phyloP scores from a whole-genome alignment of 2,329 filamentous ascomycete genomes.

The Sphaerulina vaccinii region DNA sequence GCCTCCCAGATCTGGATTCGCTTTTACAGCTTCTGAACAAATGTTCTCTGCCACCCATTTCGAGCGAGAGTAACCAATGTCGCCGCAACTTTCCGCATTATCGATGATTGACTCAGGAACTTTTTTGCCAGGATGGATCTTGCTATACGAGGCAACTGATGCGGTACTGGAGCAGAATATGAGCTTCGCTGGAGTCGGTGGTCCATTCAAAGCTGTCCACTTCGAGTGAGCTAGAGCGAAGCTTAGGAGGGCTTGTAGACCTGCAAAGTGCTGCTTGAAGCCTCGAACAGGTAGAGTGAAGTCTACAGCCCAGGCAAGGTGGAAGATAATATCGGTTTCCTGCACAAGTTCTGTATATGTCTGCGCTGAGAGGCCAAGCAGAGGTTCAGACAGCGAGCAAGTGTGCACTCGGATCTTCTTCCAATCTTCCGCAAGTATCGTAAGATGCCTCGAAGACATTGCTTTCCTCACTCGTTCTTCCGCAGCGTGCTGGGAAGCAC shows the following conservation, averaged over 20 bases:
- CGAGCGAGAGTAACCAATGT: constrained; percentile 56
- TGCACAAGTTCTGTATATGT: constrained; percentile 44
- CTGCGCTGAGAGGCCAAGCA: constrained; percentile 49
- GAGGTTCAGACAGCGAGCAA: constrained; percentile 48
- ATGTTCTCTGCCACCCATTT: constrained; percentile 61
- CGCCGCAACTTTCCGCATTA: constrained; percentile 46
- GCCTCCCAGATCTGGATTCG: constrained; percentile 31
- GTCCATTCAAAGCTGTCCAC: constrained; percentile 13
- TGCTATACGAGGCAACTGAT: constrained; percentile 43
- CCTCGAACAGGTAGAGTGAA: constrained; percentile 58
- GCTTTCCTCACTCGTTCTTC: constrained; percentile 47
- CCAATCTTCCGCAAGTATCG: constrained; percentile 27
- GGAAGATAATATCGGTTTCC: constrained; percentile 55
- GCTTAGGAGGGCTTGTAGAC: constrained; percentile 51
- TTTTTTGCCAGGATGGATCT: constrained; percentile 38
- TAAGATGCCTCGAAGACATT: constrained; percentile 41
- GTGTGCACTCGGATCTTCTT: constrained; percentile 49
- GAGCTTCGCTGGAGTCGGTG: constrained; percentile 37
- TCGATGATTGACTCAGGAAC: constrained; percentile 46
- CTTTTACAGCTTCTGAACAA: constrained; percentile 43
- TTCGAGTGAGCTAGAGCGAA: constrained; percentile 40
- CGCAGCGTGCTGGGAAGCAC: constrained; percentile 43
- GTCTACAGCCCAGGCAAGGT: constrained; percentile 66
- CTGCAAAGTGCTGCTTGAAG: constrained; percentile 54
- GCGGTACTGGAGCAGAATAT: constrained; percentile 50